These are phyloP conservation scores for Boletellus sp. DNA, from an alignment of 768 basidiomycete genomes.

Conservation along the genomic window DNA sequence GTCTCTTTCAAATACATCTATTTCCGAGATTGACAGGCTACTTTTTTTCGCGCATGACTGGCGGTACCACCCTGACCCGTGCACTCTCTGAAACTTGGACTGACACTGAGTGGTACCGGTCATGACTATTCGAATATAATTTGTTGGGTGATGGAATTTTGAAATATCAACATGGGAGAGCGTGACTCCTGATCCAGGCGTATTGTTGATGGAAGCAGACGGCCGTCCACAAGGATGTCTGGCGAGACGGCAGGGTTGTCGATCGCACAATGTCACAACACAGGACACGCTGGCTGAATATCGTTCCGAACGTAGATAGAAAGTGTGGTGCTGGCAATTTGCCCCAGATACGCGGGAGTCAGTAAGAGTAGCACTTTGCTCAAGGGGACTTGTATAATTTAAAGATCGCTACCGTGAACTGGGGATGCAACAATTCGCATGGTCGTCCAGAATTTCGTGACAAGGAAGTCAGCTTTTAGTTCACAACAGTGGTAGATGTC, in stretches of 20 bases:
- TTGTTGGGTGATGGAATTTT: too few relatives aligned
- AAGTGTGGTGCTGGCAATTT: constrained; percentile 42
- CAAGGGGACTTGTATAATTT: not conserved
- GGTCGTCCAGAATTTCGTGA: not conserved
- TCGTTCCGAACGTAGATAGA: constrained; percentile 64
- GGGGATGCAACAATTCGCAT: constrained; percentile 2
- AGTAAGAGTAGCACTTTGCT: not conserved
- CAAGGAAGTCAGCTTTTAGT: not conserved
- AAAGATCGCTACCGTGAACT: not conserved
- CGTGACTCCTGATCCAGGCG: too few relatives aligned
- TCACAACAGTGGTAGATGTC: constrained; percentile 1
- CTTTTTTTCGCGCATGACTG: too few relatives aligned
- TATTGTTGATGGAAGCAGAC: too few relatives aligned
- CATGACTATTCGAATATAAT: too few relatives aligned
- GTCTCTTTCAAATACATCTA: too few relatives aligned
- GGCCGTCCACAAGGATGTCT: too few relatives aligned
- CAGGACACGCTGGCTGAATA: constrained; percentile 49
- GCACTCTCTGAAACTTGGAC: too few relatives aligned
- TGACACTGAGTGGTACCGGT: too few relatives aligned
- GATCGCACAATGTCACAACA: not conserved
- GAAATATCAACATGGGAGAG: too few relatives aligned
- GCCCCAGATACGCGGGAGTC: not conserved
- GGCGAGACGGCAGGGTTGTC: not conserved
- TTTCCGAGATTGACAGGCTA: too few relatives aligned
- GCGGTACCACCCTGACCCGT: too few relatives aligned